Evolutionary conservation across 768 basidiomycete species (phyloP), one percentile per base, ranked within the genome.

Genomic region (Termitomyces sp.): DNA sequence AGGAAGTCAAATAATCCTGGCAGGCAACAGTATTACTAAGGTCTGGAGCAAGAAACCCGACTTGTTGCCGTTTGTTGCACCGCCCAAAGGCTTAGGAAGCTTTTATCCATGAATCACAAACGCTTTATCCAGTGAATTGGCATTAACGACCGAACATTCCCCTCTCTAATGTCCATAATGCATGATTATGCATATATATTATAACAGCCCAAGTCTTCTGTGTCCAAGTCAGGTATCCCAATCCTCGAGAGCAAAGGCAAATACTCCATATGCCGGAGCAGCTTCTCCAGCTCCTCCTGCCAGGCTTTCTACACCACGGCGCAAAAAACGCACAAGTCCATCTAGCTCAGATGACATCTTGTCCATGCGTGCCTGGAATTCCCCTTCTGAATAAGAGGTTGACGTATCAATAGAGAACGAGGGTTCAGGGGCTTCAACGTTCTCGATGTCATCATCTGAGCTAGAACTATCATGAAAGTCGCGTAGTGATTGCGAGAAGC

Each of bases 171-270:
- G n/a, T 14, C 19, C 11, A 25, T 16, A n/a, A 46, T 19, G 28
- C 28, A n/a, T 19, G 11, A 35, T 35, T 9, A 21, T 23, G 21
- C 14, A 23, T 10, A 35, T 4, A 43, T 42, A 21, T 8, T 45
- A 10, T 30, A 14, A 44, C 19, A 43, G 5, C 16, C 17, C 25
- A 17, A 25, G 17, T n/a, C 34, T 14, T 34, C 12, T 34, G 34
- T 34, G 5, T 3, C 37, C 25, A 27, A 56, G 19, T 54, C 64
- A 80, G 17, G 72, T 64, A 68, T 89, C 88, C 89, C 89, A 92
- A 65, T 90, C 89, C 52, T 91, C 87, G 57, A 93, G 72, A 41
- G 81, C 75, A 67, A 93, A 92, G 10, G 88, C 86, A 50, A 92
- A 72, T 32, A 89, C 77, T 1, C 82, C 85, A 65, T 89, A 91